Evolutionary conservation across 352 stramenopile genomes (phyloP).

Genomic region (Thraustotheca clavata): DNA sequence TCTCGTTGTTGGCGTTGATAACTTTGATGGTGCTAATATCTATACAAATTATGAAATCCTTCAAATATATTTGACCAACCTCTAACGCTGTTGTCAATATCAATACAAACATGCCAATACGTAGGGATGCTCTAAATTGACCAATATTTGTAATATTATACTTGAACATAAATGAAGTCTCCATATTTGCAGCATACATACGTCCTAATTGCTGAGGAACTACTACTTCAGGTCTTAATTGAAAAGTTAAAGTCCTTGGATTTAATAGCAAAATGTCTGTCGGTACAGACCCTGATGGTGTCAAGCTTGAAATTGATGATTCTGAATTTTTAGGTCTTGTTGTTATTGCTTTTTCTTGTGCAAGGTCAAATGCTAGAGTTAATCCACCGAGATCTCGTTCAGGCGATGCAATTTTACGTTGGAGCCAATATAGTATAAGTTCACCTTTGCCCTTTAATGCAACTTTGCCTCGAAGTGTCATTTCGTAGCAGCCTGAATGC

Average conservation of each 20-base stretch:
- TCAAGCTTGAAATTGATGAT: constrained; percentile 25
- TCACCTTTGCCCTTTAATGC: constrained; percentile 68
- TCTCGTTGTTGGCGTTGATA: background rate
- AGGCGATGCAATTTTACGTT: constrained; percentile 35
- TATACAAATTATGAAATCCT: background rate
- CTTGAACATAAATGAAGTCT: constrained; percentile 17
- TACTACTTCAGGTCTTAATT: constrained; percentile 22
- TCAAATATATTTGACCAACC: background rate
- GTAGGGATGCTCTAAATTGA: constrained; percentile 2
- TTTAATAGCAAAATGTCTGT: constrained; percentile 58
- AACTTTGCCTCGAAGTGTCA: constrained; percentile 52
- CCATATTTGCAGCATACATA: background rate
- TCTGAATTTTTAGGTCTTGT: constrained; percentile 29
- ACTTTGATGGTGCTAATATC: background rate
- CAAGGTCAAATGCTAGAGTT: constrained; percentile 30
- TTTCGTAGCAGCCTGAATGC: constrained; percentile 39
- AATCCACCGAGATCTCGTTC: constrained; percentile 28
- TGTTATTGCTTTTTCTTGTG: constrained; percentile 46
- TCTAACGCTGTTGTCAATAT: background rate
- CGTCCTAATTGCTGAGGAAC: background rate
- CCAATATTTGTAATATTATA: constrained; percentile 19
- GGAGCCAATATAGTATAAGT: constrained; percentile 58
- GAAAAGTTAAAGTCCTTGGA: constrained; percentile 38
- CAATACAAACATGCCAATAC: constrained; percentile 3
- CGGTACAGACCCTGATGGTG: constrained; percentile 39